Conservation (phyloP, 148 eudicot genomes). For the Rhododendron mucronatum region DNA sequence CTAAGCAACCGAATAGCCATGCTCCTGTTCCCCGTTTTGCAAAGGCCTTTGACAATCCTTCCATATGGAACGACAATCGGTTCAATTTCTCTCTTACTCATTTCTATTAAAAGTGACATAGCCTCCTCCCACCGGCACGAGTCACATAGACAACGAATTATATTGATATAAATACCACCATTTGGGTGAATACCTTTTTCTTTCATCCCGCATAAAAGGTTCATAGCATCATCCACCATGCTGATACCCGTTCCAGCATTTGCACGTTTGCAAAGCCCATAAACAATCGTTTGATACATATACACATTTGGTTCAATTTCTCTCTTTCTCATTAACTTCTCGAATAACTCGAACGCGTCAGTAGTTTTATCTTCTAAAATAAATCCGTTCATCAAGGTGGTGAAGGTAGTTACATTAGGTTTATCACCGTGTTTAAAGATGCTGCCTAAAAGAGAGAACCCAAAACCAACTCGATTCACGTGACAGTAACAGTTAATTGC, state of each 20-base stretch:
- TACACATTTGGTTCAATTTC: neutral
- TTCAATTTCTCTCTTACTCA: neutral
- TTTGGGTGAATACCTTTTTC: neutral
- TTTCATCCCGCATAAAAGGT: neutral
- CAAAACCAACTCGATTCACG: neutral
- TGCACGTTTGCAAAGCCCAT: slow-evolving; percentile 15
- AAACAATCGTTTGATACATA: neutral
- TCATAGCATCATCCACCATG: neutral
- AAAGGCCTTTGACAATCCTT: slow-evolving; percentile 13
- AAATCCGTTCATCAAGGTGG: slow-evolving; percentile 2
- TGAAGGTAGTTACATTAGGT: slow-evolving; percentile 3
- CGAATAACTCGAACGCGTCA: slow-evolving; percentile 5
- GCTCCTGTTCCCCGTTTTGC: slow-evolving; percentile 7
- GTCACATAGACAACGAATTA: slow-evolving; percentile 7
- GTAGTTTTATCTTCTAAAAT: neutral
- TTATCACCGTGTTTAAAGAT: neutral
- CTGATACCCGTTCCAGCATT: neutral
- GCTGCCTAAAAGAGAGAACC: too few relatives aligned
- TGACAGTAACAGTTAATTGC: neutral
- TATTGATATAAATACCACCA: neutral
- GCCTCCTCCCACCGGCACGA: neutral
- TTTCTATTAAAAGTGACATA: neutral
- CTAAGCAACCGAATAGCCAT: neutral
- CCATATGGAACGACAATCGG: slow-evolving; percentile 5
- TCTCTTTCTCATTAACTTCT: neutral